These are phyloP conservation scores for Coemansia biformis DNA, from an alignment of 192 early-diverging fungal genomes.

Conservation along the genomic window DNA sequence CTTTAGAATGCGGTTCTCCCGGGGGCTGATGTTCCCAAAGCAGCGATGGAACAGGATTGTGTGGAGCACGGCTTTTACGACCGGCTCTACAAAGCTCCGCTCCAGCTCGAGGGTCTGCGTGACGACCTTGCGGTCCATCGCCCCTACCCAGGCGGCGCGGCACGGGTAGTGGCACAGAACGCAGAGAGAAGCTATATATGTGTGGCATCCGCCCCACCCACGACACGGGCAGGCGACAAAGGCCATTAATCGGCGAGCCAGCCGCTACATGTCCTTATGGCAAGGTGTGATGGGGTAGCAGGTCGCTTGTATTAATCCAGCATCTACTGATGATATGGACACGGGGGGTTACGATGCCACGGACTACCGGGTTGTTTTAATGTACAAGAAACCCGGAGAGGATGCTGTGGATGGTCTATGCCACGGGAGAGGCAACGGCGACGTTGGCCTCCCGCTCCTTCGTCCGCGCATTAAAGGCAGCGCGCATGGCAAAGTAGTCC, in stretches of 20 bases:
- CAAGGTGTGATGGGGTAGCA: no score
- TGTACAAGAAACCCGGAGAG: no score
- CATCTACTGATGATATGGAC: no score
- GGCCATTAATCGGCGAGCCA: no score
- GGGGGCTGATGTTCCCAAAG: slow-evolving; percentile 43
- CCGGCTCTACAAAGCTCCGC: slow-evolving; percentile 21
- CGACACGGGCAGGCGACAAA: no score
- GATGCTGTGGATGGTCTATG: not conserved
- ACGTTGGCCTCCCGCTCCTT: slow-evolving; percentile 54
- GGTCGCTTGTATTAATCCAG: no score
- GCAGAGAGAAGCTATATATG: not conserved
- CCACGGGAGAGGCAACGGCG: not conserved
- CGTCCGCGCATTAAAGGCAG: slow-evolving; percentile 67
- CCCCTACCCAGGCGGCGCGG: no score
- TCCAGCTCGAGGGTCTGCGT: slow-evolving; percentile 25
- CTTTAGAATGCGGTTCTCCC: slow-evolving; percentile 12
- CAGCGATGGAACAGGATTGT: slow-evolving; percentile 41
- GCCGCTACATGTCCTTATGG: no score
- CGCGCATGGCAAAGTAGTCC: slow-evolving; percentile 91
- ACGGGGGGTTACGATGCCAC: no score
- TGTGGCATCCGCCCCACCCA: no score
- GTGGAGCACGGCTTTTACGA: slow-evolving; percentile 31
- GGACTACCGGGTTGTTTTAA: no score
- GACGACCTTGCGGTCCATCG: slow-evolving; percentile 30
- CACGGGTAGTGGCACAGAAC: no score